A percentile compares a stretch with the other conserved stretches of the same genome.
These are phyloP conservation scores for Neonothopanus nambi DNA, from an alignment of 1,284 basidiomycete species.

Conservation along the genomic window DNA sequence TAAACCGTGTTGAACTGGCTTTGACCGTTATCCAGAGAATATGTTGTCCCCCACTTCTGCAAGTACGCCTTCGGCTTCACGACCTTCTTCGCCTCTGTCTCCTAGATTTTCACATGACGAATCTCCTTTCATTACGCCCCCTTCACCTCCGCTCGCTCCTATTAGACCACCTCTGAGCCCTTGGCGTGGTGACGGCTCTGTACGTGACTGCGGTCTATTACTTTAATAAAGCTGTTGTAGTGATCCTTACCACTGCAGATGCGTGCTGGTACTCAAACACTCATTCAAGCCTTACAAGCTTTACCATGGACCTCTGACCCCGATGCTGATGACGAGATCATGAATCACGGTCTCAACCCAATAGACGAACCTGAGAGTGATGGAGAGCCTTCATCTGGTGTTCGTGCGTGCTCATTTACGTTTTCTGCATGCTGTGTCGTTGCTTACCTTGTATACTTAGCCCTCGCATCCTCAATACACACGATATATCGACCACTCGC, in stretches of 20 bases:
- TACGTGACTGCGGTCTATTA: constrained; percentile 35
- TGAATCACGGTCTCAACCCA: constrained; percentile 38
- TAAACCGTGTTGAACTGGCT: not conserved
- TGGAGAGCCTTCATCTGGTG: constrained; percentile 44
- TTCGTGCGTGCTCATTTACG: constrained; percentile 24
- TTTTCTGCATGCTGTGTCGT: not conserved
- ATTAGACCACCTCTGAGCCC: constrained; percentile 46
- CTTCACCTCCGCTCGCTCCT: constrained; percentile 54
- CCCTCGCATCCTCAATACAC: constrained; percentile 78
- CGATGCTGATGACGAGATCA: constrained; percentile 65
- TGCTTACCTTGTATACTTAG: constrained; percentile 23
- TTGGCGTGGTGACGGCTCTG: constrained; percentile 68
- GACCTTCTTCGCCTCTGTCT: constrained; percentile 31
- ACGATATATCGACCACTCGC: constrained; percentile 83
- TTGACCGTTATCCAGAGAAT: not conserved
- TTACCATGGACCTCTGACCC: constrained; percentile 71
- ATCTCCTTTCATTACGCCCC: constrained; percentile 76
- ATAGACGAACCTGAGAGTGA: constrained; percentile 45
- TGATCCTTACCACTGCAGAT: constrained; percentile 46
- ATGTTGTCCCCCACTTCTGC: constrained; percentile 14
- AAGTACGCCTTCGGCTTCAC: constrained; percentile 32
- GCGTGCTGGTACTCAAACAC: constrained; percentile 79
- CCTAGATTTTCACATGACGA: constrained; percentile 47
- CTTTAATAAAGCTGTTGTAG: constrained; percentile 17
- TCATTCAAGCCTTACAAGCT: constrained; percentile 82